Evolutionary conservation across 2,329 filamentous ascomycete genomes (phyloP), one percentile per base, ranked within the genome.

Genomic region (Zarea fungicola): DNA sequence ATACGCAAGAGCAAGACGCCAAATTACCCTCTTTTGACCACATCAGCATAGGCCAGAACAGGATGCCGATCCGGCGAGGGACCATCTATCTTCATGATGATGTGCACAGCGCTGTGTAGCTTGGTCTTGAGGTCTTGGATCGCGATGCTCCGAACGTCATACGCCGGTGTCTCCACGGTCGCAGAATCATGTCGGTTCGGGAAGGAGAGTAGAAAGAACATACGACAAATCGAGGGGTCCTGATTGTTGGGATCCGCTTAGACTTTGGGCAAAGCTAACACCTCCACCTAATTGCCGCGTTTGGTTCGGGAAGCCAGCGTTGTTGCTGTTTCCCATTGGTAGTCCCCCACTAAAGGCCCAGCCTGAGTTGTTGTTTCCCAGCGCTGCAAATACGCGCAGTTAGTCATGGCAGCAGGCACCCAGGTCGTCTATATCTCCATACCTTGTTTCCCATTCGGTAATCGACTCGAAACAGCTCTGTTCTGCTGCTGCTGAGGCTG

Each of bases 391-490:
- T 16, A 26, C 19, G 37, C 25, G 47, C 35, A 46, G 52, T 58
- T 49, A 57, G 51, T 44, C 35, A 23, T 37, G 19, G 18, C 18
- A 28, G 18, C 6, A 22, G 16, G 22, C 13, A 21, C 11, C 14
- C 4, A 21, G 23, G 31, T 48, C 54, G 36, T n/a, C 11, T n/a
- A 16, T 13, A 6, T 26, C 6, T 37, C 5, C 29, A 64, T 74
- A 84, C 81, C 77, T 73, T 83, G 67, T 66, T 85, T 85, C 48
- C 80, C 80, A 58, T 81, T 83, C 50, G 80, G 80, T 75, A 85
- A 71, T 61, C 81, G 75, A 63, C 65, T 78, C 47, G 80, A 74
- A 35, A 76, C 75, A 54, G 71, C 69, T 61, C 81, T 74, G 48
- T 70, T 76, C 56, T 55, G 54, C 43, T 50, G 54, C 40, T 57